Evolutionary conservation across 2,329 filamentous ascomycete genomes (phyloP).

Genomic region (Nothophaeocryptopus gaeumannii): DNA sequence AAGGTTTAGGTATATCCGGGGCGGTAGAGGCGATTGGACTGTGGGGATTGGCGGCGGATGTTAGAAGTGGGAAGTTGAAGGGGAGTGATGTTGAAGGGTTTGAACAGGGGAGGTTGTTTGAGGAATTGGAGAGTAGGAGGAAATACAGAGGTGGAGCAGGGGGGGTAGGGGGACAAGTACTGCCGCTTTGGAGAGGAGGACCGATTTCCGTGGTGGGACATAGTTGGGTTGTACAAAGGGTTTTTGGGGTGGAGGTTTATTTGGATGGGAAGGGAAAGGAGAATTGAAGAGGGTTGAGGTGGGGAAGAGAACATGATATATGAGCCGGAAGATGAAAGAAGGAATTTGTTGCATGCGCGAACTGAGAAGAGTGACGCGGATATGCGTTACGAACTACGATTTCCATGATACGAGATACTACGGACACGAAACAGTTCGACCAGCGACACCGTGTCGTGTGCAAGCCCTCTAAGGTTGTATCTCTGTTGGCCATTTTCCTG

Average conservation of each 20-base stretch:
- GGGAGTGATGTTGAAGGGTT: constrained; percentile 35
- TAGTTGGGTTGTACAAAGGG: constrained; percentile 33
- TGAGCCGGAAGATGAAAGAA: too few species aligned
- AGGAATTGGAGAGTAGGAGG: constrained; percentile 30
- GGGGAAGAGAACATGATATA: neutral
- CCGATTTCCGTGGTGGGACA: constrained; percentile 35
- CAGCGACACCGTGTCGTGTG: too few species aligned
- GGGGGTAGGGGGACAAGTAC: constrained; percentile 24
- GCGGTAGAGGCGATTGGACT: constrained; percentile 33
- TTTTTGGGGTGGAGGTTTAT: constrained; percentile 36
- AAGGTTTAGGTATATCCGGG: constrained; percentile 23
- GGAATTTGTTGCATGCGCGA: too few species aligned
- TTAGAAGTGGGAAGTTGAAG: constrained; percentile 30
- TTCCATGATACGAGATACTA: too few species aligned
- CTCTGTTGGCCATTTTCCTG: too few species aligned
- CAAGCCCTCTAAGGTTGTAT: too few species aligned
- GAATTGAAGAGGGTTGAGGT: constrained; percentile 20
- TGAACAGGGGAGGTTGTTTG: constrained; percentile 32
- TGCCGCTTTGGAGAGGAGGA: constrained; percentile 38
- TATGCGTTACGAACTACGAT: too few species aligned
- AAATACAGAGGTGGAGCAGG: constrained; percentile 21
- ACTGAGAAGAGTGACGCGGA: too few species aligned
- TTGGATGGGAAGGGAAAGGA: constrained; percentile 21
- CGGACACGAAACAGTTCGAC: too few species aligned
- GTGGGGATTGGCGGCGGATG: constrained; percentile 35